Conservation (phyloP, 495 filamentous ascomycete genomes). For the Recurvomyces mirabilis region DNA sequence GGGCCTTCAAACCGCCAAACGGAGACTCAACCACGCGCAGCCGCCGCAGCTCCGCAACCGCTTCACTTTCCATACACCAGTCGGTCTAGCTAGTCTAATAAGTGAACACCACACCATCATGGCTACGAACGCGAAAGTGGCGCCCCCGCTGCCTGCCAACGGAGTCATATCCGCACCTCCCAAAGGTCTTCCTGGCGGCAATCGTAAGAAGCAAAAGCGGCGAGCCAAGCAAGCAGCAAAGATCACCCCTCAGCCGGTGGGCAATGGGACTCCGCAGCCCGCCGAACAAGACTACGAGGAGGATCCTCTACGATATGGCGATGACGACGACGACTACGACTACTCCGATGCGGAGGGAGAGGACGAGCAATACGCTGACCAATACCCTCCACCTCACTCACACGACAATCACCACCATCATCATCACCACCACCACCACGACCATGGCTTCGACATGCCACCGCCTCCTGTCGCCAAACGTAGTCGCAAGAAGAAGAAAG, state of each 20-base stretch:
- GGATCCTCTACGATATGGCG: conserved; percentile 17
- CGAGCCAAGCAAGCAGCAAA: conserved; percentile 43
- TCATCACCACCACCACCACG: conserved; percentile 3
- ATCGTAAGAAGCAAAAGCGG: conserved; percentile 85
- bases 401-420: conserved; percentile 18
- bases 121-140: conserved; percentile 11
- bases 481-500: conserved; percentile 41
- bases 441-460: conserved; percentile 9
- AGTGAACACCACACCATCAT: no score
- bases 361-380: conserved; percentile 14
- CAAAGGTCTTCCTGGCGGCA: conserved; percentile 41
- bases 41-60: neutral
- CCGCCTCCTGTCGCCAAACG: conserved; percentile 20
- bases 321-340: conserved; percentile 34
- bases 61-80: neutral
- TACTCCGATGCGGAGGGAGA: conserved; percentile 37
- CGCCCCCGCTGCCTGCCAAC: conserved; percentile 18
- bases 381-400: conserved; percentile 13
- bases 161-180: conserved; percentile 18
- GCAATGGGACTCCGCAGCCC: conserved; percentile 1
- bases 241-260: conserved; percentile 46
- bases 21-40: no score
- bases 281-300: conserved; percentile 13
- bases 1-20: no score
- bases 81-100: no score